A percentile compares a stretch with the other conserved stretches of the same genome.
These are phyloP conservation scores for Rhizodiscina lignyota DNA, from an alignment of 495 filamentous ascomycete species.

Conservation along the genomic window DNA sequence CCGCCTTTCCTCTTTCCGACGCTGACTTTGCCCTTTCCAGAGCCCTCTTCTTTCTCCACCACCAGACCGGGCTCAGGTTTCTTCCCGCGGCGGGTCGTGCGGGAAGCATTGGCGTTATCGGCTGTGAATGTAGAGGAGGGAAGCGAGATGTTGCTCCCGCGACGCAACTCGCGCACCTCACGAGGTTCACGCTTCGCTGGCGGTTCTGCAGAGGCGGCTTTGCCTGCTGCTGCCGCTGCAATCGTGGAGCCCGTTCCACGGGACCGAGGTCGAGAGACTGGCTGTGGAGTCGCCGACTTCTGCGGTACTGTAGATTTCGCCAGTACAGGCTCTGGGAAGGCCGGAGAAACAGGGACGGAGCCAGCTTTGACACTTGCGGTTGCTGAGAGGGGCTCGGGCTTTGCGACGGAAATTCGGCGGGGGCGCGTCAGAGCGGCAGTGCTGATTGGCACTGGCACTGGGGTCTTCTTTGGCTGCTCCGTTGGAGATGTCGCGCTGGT, in stretches of 20 bases:
- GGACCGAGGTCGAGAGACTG: too few species aligned
- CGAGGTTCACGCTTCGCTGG: too few species aligned
- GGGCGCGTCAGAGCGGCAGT: slow-evolving; percentile 13
- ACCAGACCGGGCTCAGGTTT: slow-evolving; percentile 15
- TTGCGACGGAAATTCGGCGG: slow-evolving; percentile 8
- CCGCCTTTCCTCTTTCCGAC: slow-evolving; percentile 44
- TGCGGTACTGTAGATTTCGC: background rate
- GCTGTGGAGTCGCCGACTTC: slow-evolving; percentile 8
- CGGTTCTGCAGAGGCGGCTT: slow-evolving; percentile 23
- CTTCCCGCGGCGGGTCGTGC: slow-evolving; percentile 3
- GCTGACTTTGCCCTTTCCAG: slow-evolving; percentile 52
- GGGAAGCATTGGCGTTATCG: background rate
- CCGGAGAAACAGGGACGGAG: slow-evolving; percentile 2
- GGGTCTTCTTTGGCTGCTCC: slow-evolving; percentile 2
- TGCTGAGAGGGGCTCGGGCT: slow-evolving; percentile 1
- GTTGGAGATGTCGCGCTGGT: slow-evolving; percentile 5
- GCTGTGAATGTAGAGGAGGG: background rate
- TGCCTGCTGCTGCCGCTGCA: slow-evolving; percentile 4
- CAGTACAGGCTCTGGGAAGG: background rate
- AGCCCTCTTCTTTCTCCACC: slow-evolving; percentile 49
- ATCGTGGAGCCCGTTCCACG: slow-evolving; percentile 8
- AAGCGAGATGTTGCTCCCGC: slow-evolving; percentile 17
- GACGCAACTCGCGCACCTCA: slow-evolving; percentile 15
- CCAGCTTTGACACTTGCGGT: slow-evolving; percentile 5
- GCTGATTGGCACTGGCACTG: slow-evolving; percentile 1